Conservation (phyloP, 805 yeast genomes). For the Starmerella kuoi region DNA sequence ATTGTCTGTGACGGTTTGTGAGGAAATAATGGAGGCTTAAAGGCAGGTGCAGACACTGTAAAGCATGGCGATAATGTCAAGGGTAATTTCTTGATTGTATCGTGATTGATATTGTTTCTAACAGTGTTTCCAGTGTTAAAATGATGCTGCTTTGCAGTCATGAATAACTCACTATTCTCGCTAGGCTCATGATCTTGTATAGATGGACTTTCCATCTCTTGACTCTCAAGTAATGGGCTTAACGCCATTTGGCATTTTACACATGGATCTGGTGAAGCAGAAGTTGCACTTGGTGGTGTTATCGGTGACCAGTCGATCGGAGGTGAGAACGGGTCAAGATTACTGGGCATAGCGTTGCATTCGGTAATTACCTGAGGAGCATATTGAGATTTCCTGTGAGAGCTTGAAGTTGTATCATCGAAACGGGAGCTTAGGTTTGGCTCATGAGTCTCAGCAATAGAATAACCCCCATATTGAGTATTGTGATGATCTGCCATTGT, state of each 20-base stretch:
- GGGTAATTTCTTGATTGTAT: too few relatives aligned
- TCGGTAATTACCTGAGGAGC: too few relatives aligned
- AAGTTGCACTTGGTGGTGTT: background rate
- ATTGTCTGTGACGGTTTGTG: constrained; percentile 17
- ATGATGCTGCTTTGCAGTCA: background rate
- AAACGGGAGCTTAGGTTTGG: too few relatives aligned
- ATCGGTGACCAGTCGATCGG: background rate
- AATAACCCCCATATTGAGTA: too few relatives aligned
- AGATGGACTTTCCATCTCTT: background rate
- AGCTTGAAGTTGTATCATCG: too few relatives aligned
- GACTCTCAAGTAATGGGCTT: background rate
- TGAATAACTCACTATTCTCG: background rate
- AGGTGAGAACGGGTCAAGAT: background rate
- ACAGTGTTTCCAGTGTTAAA: background rate
- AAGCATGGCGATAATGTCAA: too few relatives aligned
- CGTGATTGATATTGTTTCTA: background rate
- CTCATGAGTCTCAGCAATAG: too few relatives aligned
- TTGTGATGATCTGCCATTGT: too few relatives aligned
- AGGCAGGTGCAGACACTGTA: too few relatives aligned
- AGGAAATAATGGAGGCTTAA: background rate
- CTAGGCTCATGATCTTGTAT: background rate
- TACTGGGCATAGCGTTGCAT: too few relatives aligned
- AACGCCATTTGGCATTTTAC: background rate
- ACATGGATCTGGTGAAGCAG: background rate
- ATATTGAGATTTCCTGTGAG: too few relatives aligned